Evolutionary conservation across 345 rosid genomes (phyloP).

Genomic region (Lumnitzera littorea): DNA sequence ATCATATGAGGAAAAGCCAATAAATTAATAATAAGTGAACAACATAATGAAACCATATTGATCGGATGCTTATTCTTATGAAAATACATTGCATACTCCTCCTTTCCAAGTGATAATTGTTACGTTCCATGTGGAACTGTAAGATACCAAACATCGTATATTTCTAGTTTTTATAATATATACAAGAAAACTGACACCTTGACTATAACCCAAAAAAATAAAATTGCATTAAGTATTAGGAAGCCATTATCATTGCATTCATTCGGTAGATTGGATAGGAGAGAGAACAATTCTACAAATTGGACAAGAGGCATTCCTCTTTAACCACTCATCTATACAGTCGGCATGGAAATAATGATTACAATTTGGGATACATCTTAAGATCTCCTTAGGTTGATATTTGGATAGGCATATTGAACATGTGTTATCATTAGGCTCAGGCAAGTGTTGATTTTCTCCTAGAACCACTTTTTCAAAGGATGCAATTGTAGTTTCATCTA

Average conservation of each 20-base stretch:
- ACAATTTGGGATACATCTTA: slow-evolving; percentile 45
- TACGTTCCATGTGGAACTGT: too few relatives aligned
- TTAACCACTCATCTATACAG: slow-evolving; percentile 72
- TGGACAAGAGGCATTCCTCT: slow-evolving; percentile 50
- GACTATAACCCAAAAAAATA: too few relatives aligned
- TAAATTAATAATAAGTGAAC: too few relatives aligned
- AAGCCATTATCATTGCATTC: not conserved
- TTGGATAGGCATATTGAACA: slow-evolving; percentile 12
- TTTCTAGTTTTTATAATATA: too few relatives aligned
- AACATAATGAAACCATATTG: too few relatives aligned
- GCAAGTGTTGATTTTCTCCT: slow-evolving; percentile 4
- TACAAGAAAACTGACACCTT: too few relatives aligned
- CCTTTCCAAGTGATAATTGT: too few relatives aligned
- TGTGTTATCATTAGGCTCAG: slow-evolving; percentile 1
- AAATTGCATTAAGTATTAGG: not conserved
- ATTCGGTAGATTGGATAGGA: slow-evolving; percentile 7
- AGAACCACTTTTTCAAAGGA: slow-evolving; percentile 52
- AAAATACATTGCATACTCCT: too few relatives aligned
- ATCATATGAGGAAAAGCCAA: too few relatives aligned
- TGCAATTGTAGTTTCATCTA: slow-evolving; percentile 62
- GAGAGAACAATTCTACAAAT: slow-evolving; percentile 58
- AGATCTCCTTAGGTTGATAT: slow-evolving; percentile 7
- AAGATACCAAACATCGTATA: too few relatives aligned
- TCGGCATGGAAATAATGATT: slow-evolving; percentile 61
- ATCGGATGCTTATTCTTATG: too few relatives aligned